A percentile compares a stretch with the other conserved stretches of the same genome.
Conservation (phyloP, 202 grass and related monocot genomes). For the Schoenoplectus triqueter region DNA sequence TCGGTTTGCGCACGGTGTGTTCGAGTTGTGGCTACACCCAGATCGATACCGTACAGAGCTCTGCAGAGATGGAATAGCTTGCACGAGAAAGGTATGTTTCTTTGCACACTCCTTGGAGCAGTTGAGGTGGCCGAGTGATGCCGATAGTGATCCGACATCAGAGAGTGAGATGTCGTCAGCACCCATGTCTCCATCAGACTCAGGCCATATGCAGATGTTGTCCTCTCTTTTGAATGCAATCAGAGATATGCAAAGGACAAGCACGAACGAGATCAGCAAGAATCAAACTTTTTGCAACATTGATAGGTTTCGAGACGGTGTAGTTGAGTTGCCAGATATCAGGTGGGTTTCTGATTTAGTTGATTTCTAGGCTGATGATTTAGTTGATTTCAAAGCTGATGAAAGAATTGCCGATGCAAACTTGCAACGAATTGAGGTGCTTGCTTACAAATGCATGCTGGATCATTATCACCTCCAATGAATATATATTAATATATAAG, state of each 20-base stretch:
- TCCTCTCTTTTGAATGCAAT: constrained; percentile 4
- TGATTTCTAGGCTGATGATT: constrained; percentile 16
- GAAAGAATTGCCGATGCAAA: background rate
- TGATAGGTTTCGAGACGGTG: background rate
- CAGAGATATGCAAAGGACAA: constrained; percentile 4
- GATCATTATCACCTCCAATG: background rate
- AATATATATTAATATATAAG: background rate
- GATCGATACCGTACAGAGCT: constrained; percentile 66
- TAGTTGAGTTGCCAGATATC: constrained; percentile 1
- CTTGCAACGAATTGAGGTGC: background rate
- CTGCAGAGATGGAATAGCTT: constrained; percentile 50
- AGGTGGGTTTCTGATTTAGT: constrained; percentile 35
- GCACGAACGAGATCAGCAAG: background rate
- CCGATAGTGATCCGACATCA: background rate
- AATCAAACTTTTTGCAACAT: background rate
- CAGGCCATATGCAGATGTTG: background rate
- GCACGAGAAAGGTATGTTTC: constrained; percentile 77
- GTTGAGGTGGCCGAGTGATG: constrained; percentile 42
- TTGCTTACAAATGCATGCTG: background rate
- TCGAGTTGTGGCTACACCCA: constrained; percentile 91
- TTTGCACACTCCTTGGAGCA: constrained; percentile 65
- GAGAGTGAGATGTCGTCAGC: background rate
- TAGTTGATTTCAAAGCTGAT: too few relatives aligned
- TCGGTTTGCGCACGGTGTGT: constrained; percentile 74
- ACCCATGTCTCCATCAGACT: background rate